Evolutionary conservation across 495 filamentous ascomycete genomes (phyloP), one percentile per base, ranked within the genome.

Genomic region (Penicillium turbatum): DNA sequence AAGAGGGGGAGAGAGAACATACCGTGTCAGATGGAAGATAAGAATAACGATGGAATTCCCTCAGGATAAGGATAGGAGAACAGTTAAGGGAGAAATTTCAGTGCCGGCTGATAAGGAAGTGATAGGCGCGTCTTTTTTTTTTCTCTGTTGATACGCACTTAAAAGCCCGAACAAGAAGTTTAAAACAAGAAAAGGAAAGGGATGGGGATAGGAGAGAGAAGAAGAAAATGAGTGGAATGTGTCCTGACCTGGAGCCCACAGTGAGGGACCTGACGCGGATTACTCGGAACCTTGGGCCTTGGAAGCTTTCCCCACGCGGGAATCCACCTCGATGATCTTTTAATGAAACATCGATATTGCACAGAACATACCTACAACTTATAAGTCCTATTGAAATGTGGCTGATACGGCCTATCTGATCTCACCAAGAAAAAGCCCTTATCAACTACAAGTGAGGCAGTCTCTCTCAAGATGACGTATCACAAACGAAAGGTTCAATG

Each of bases 221-320:
- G 19, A 19, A 38, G 32, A 16, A 34, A 44, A 41, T 26, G 29
- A 37, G 21, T 9, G 41, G 16, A 42, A 41, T 30, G 21, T 24
- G 21, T 24, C 21, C 21, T 24, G 21, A 24, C 27, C 19, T 48
- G 46, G 51, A 57, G 53, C 55, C 24, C 48, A 27, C 36, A 24
- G 40, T 41, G n/a, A n/a, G n/a, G n/a, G n/a, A 35, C 47, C 38
- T 48, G 32, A 37, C 13, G 48, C 59, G 59, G 59, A 53, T 62
- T 53, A 48, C 43, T 26, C 59, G 59, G 59, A 62, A 59, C 59
- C 52, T 49, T 62, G 59, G 13, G 32, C 12, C 40, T 44, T 44
- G 41, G 35, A 37, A 59, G 59, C 59, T 62, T 62, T 55, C 59
- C 56, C 58, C 59, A 61, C 59, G 54, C 44, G 41, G 42, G 37